phyloP scores from a whole-genome alignment of 2,329 filamentous ascomycete genomes.

The Chrysosporium keratinophilum region DNA sequence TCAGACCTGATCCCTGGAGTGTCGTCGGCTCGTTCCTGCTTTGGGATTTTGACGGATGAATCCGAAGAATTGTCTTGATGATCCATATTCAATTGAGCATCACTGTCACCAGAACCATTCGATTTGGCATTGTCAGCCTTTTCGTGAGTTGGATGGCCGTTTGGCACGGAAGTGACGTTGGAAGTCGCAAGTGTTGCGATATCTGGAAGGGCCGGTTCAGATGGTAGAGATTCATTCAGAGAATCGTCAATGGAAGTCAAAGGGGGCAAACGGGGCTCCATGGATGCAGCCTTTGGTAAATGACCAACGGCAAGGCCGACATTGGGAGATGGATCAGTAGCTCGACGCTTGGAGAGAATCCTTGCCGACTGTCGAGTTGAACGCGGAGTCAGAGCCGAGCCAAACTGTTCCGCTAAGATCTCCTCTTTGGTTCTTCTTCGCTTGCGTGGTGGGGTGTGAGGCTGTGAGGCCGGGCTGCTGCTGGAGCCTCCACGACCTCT shows the following conservation, averaged over 20 bases:
- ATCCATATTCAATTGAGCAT: neutral
- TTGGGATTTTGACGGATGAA: neutral
- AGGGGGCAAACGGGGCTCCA: conserved; percentile 5
- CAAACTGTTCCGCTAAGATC: conserved; percentile 6
- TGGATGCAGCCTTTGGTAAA: conserved; percentile 5
- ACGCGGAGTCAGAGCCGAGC: conserved; percentile 3
- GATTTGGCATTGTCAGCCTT: neutral
- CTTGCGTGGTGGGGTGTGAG: conserved; percentile 5
- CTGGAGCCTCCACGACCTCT: neutral
- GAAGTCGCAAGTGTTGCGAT: neutral
- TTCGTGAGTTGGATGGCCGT: neutral
- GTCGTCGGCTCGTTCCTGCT: conserved; percentile 5
- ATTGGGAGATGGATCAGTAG: conserved; percentile 8
- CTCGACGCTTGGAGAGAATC: conserved; percentile 13
- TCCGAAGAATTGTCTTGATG: neutral
- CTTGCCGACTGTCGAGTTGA: conserved; percentile 16
- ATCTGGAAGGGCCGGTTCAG: neutral
- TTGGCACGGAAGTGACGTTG: neutral
- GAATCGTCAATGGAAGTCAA: neutral
- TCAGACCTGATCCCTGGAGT: neutral
- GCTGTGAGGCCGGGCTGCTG: neutral
- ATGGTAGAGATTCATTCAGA: neutral
- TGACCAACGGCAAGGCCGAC: neutral
- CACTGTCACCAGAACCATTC: neutral
- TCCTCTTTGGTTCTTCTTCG: conserved; percentile 9